Percentiles rank a stretch among this genome's conserved stretches.
phyloP scores from a whole-genome alignment of 225 moss, liverwort and hornwort genomes.

The Asterella californica region DNA sequence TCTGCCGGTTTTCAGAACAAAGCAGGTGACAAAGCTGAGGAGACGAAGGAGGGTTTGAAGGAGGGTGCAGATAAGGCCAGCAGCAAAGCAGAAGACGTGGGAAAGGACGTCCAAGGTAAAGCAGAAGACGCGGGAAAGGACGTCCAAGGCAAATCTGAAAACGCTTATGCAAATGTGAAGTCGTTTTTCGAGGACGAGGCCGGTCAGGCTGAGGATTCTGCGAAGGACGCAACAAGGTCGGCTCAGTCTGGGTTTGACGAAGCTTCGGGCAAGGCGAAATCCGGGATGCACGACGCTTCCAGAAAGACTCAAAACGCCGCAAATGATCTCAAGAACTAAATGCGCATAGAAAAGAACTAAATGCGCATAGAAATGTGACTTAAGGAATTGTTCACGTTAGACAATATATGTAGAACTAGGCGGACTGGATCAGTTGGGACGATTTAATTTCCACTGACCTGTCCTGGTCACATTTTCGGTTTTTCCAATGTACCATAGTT shows the following conservation, averaged over 20 bases:
- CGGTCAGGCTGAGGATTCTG: not conserved
- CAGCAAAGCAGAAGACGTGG: not conserved
- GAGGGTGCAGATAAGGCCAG: not conserved
- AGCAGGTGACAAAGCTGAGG: not conserved
- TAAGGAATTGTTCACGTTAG: too few relatives aligned
- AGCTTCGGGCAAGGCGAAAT: not conserved
- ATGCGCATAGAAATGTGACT: not conserved
- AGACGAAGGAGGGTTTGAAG: not conserved
- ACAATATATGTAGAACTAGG: too few relatives aligned
- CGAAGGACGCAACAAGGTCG: not conserved
- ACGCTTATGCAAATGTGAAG: not conserved
- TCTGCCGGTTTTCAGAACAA: not conserved
- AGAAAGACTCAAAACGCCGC: not conserved
- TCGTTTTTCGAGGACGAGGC: not conserved
- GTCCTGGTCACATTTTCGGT: too few relatives aligned
- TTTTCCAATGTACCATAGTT: too few relatives aligned
- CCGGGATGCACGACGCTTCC: not conserved
- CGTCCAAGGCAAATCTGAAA: not conserved
- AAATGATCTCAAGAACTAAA: conserved; percentile 3
- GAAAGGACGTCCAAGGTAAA: not conserved
- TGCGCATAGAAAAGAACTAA: not conserved
- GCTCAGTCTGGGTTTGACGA: conserved; percentile 16
- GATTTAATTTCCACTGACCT: too few relatives aligned
- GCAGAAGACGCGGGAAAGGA: not conserved
- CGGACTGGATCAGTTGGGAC: too few relatives aligned